These are phyloP conservation scores for Dioszegia crocea DNA, from an alignment of 768 basidiomycete genomes.

Conservation along the genomic window DNA sequence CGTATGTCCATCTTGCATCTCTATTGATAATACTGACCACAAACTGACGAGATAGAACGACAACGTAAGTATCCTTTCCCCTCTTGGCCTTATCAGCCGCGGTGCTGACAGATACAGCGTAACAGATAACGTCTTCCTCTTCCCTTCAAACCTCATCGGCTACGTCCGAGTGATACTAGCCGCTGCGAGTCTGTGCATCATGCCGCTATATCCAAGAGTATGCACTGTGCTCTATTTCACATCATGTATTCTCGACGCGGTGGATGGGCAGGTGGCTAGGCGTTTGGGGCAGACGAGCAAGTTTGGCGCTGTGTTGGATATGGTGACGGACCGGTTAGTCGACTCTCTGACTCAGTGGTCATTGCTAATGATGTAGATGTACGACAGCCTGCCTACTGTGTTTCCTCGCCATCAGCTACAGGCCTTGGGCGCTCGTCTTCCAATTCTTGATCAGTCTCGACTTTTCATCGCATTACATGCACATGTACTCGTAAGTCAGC, in stretches of 20 bases:
- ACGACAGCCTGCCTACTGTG: constrained; percentile 92
- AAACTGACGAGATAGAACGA: constrained; percentile 18
- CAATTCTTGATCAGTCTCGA: constrained; percentile 95
- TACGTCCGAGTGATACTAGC: constrained; percentile 89
- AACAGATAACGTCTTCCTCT: constrained; percentile 92
- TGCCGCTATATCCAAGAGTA: constrained; percentile 90
- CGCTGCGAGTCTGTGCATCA: constrained; percentile 78
- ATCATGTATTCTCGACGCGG: constrained; percentile 89
- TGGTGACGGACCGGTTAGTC: constrained; percentile 93
- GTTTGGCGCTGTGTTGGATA: constrained; percentile 96
- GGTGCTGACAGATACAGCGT: constrained; percentile 11
- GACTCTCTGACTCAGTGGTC: not conserved
- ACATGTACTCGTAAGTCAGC: constrained; percentile 90
- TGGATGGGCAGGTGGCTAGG: constrained; percentile 89
- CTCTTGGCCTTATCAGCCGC: not conserved
- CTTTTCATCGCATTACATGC: constrained; percentile 98
- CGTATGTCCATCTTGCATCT: constrained; percentile 20
- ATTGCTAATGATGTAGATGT: constrained; percentile 59
- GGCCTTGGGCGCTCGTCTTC: constrained; percentile 75
- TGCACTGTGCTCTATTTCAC: constrained; percentile 84
- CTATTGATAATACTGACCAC: not conserved
- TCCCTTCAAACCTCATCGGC: constrained; percentile 91
- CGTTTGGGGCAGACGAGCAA: constrained; percentile 85
- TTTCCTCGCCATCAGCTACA: constrained; percentile 87
- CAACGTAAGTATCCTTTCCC: constrained; percentile 23